Conservation (phyloP, 768 basidiomycete genomes). For the Tephrocybe sp. region DNA sequence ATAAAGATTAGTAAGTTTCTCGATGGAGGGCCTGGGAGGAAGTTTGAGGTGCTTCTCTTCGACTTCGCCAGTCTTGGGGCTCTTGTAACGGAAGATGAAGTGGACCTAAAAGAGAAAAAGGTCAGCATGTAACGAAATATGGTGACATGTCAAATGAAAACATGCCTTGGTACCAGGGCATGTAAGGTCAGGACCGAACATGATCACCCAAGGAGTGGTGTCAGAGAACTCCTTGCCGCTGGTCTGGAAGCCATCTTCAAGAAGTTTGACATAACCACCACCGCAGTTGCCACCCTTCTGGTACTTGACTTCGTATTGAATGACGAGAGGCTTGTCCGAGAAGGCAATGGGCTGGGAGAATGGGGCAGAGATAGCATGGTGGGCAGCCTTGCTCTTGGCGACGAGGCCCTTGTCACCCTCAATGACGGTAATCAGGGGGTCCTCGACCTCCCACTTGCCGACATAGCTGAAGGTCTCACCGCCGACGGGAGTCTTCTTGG, state of each 20-base stretch:
- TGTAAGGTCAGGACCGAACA: slow-evolving; percentile 97
- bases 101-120: slow-evolving; percentile 59
- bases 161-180: slow-evolving; percentile 87
- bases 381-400: slow-evolving; percentile 94
- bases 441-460: slow-evolving; percentile 96
- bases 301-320: slow-evolving; percentile 99
- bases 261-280: slow-evolving; percentile 96
- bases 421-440: slow-evolving; percentile 72
- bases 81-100: slow-evolving; percentile 99
- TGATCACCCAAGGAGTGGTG: slow-evolving; percentile 91
- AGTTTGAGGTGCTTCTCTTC: slow-evolving; percentile 95
- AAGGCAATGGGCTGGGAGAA: slow-evolving; percentile 79
- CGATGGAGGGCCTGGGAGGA: slow-evolving; percentile 81
- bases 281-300: slow-evolving; percentile 99
- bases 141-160: background rate
- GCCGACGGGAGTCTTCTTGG: slow-evolving; percentile 95
- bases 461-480: slow-evolving; percentile 97
- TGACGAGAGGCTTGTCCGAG: slow-evolving; percentile 80
- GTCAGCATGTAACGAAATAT: slow-evolving; percentile 2
- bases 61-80: slow-evolving; percentile 85
- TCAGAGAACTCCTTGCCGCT: slow-evolving; percentile 92
- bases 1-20: slow-evolving; percentile 91
- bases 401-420: slow-evolving; percentile 90
- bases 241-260: slow-evolving; percentile 92
- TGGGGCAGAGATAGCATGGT: slow-evolving; percentile 97